These are phyloP conservation scores for Ceratobasidium sp. DNA, from an alignment of 1,284 basidiomycete genomes.

Conservation along the genomic window DNA sequence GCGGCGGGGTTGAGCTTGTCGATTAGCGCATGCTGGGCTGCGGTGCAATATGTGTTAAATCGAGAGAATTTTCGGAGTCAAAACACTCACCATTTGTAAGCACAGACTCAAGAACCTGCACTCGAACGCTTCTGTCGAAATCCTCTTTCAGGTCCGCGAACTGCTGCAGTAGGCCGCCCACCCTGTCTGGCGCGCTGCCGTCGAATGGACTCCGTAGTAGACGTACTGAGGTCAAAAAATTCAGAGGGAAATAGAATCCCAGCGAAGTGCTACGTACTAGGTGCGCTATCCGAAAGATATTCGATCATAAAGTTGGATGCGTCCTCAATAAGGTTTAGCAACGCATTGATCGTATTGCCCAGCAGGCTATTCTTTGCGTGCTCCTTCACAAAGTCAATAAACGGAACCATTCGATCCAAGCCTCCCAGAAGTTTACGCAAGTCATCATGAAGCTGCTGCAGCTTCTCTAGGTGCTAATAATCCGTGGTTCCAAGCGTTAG, in stretches of 20 bases:
- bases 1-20: not conserved
- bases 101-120: not conserved
- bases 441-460: slow-evolving; percentile 2
- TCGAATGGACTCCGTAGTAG: not conserved
- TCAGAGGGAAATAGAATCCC: no score
- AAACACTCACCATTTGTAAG: not conserved
- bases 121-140: slow-evolving; percentile 11
- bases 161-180: not conserved
- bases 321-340: slow-evolving; percentile 25
- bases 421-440: not conserved
- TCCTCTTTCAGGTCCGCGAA: slow-evolving; percentile 2
- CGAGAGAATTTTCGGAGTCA: no score
- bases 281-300: not conserved
- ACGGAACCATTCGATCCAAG: slow-evolving; percentile 5
- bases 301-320: not conserved
- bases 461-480: slow-evolving; percentile 2
- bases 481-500: not conserved
- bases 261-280: not conserved
- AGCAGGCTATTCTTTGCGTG: not conserved
- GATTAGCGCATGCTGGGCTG: slow-evolving; percentile 1
- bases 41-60: no score
- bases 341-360: not conserved
- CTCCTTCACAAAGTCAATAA: not conserved
- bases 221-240: not conserved
- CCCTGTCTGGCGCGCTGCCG: not conserved